Conservation (phyloP, 306 rosid genomes). For the Corylus americana region DNA sequence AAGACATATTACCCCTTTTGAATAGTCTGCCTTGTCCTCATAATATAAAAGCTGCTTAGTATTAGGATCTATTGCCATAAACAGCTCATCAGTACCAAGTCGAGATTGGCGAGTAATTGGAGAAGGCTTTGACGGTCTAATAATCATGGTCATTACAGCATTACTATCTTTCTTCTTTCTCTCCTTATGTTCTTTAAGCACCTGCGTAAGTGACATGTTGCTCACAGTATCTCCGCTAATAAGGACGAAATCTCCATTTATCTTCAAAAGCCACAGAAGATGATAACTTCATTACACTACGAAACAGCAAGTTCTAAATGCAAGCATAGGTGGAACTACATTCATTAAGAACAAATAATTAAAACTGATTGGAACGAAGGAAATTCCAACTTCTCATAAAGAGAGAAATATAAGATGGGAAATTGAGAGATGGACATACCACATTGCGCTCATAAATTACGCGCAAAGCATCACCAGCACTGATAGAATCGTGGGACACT, state of each 20-base stretch:
- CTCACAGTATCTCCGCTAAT: conserved; percentile 95
- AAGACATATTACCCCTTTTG: conserved; percentile 67
- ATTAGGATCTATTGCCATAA: conserved; percentile 84
- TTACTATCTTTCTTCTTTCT: conserved; percentile 88
- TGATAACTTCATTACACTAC: conserved; percentile 28
- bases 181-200: conserved; percentile 86
- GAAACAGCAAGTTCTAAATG: conserved; percentile 12
- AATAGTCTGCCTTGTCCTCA: conserved; percentile 76
- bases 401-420: not conserved
- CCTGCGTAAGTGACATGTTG: conserved; percentile 95
- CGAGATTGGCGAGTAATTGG: conserved; percentile 82
- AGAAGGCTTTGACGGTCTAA: conserved; percentile 83
- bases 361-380: not conserved
- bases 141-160: conserved; percentile 96
- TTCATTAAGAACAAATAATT: not conserved
- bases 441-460: conserved; percentile 88
- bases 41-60: conserved; percentile 87
- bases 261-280: conserved; percentile 54
- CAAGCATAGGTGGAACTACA: conserved; percentile 9
- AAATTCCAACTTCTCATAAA: not conserved
- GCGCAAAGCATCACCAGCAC: conserved; percentile 95
- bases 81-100: conserved; percentile 93
- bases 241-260: conserved; percentile 94
- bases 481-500: conserved; percentile 81
- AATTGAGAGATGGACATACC: conserved; percentile 44